Evolutionary conservation across 345 rosid genomes (phyloP), one percentile per base, ranked within the genome.

Genomic region (Salix udensis): DNA sequence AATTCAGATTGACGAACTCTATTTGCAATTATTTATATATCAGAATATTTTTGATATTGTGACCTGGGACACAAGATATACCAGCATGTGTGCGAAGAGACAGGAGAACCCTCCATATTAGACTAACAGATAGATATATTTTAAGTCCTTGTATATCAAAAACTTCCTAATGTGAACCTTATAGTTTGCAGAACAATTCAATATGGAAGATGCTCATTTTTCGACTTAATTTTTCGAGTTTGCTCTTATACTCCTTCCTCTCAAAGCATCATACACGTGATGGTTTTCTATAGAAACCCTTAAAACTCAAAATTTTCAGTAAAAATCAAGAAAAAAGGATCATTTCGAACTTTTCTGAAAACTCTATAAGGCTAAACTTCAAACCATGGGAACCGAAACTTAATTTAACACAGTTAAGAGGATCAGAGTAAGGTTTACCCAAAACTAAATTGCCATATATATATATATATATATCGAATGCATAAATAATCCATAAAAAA

Each of bases 11-110:
- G 1, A 8, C 28, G 64, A 23, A 58, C 7, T 4, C 26, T 4
- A 10, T 0, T n/a, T 10, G 28, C 64, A 42, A 68, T 13, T 68
- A 5, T 36, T 36, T 36, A 36, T 36, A 36, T 36, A 36, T 5
- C 37, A 36, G 7, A 36, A 36, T 36, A 36, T 36, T 0, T 36
- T 36, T 36, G 1, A 36, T 36, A 5, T 36, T 36, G 66, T 6
- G 76, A 82, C 76, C 53, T 50, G 58, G 28, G 67, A 80, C 84
- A 76, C 65, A 39, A 62, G 21, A 70, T 79, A 55, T 75, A 78
- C 71, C 30, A 62, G 70, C 79, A 76, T 77, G 84, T 78, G 78
- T 67, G 14, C 73, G 31, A 12, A 28, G 24, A 7, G 4, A 19
- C 61, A 28, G 28, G 5, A 9, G 62, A 4, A n/a, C 11, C 62